Base-by-base conservation (phyloP, 2,329 filamentous ascomycete genomes). In the Teratosphaeria epicoccoides region DNA sequence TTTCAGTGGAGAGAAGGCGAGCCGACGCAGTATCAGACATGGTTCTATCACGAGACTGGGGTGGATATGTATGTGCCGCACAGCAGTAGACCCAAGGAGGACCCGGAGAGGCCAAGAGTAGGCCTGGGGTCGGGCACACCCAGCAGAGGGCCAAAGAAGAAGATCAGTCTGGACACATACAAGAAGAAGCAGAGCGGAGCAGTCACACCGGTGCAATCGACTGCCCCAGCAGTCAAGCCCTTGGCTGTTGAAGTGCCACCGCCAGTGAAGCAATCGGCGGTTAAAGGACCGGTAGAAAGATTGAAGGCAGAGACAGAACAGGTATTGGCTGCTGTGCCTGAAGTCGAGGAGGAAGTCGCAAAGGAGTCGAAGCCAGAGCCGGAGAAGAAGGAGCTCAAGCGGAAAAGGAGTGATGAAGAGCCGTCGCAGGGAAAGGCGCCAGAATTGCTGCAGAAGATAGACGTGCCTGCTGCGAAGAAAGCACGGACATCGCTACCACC, bases 21-120 rank as follows among this genome's bases (percentile, higher is more conserved):
- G 46, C 71, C 75, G 59, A 70, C 81, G 49, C 81, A 83, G 62
- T 83, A 83, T 64, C 73, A 80, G 70, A 83, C 79, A 52, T 83
- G 80, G 57, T 68, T 79, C 50, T 77, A 76, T 51, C 78, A 80
- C 63, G 76, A 81, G 61, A 74, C 74, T 28, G 74, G 75, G 53
- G 60, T 58, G 48, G 59, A 59, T 25, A 60, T 65, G 55, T 63
- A 59, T 49, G 57, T 61, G 53, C 53, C 58, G 55, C 61, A 60
- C 49, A 62, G 50, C 49, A 64, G 55, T 48, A 47, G 49, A 33
- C 58, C 49, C 56, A 61, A 65, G 45, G 59, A 63, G 25, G 57
- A 56, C 57, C 63, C 9, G 61, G 54, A 64, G 45, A 56, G 60
- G 55, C 50, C 65, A 54, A 57, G 69, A 23, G 57, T 63, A 33